Base-by-base conservation (phyloP, 116 monocot species). In the Iris pallida region DNA sequence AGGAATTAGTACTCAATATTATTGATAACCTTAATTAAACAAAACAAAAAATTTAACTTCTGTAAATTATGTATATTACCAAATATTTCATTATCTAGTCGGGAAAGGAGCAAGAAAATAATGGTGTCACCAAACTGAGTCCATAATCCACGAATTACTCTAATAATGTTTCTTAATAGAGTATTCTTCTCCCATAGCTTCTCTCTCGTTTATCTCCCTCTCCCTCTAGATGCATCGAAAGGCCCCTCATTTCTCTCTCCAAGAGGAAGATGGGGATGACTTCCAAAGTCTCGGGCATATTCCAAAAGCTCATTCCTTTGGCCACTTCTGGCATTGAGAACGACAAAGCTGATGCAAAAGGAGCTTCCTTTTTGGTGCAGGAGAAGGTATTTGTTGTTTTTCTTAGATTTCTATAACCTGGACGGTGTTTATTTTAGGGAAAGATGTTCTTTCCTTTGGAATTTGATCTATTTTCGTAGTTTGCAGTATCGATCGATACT, bases 271-370 rank as follows among this genome's bases (percentile, higher is more conserved):
- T 11, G 43, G 16, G 53, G 40, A 67, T 67, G 67, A 65, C 5
- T 12, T 65, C 65, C 46, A 20, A 20, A 19, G 54, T 42, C 42
- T 15, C 11, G 9, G 53, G 54, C 49, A 67, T 30, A 20, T 55
- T 67, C 67, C 5, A 53, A 53, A 67, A 67, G 41, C 67, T 67
- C 43, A 42, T 54, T n/a, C 67, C 67, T 55, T 15, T 55, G 42
- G 7, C 30, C 30, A 30, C 42, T 7, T 55, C 53, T 54, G 9
- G 53, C 9, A 14, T 54, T 10, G 53, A 67, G 66, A 40, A 53
- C 16, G 42, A 42, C 16, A 7, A 61, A 10, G 3, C 48, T 30
- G 20, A 13, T 4, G 5, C 20, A 8, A 67, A 67, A 7, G 65
- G 49, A 48, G 20, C 65, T 7, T 15, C 67, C 1, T 8, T 16